phyloP scores from a whole-genome alignment of 2,329 filamentous ascomycete genomes.

The Sclerotinia glacialis region DNA sequence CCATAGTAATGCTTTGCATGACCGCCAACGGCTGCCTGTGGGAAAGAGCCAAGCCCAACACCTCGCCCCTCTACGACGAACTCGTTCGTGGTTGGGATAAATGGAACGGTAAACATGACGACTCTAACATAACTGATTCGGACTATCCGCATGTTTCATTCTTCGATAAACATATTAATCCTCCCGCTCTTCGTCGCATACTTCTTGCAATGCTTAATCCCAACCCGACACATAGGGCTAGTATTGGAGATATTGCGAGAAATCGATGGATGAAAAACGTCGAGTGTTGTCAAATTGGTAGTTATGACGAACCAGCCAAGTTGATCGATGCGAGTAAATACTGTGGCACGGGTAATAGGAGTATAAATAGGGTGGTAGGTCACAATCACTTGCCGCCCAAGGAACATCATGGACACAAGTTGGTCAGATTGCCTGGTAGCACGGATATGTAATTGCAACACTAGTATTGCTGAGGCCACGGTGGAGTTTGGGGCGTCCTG shows the following conservation, averaged over 20 bases:
- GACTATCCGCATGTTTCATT: constrained; percentile 64
- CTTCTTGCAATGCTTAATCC: constrained; percentile 82
- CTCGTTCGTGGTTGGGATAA: constrained; percentile 67
- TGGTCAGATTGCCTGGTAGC: constrained; percentile 35
- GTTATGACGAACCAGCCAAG: constrained; percentile 59
- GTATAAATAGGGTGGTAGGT: constrained; percentile 43
- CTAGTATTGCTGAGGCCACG: not conserved
- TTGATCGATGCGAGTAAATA: constrained; percentile 58
- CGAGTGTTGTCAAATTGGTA: constrained; percentile 75
- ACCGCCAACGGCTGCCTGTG: constrained; percentile 71
- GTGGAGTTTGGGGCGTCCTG: not conserved
- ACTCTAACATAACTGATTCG: constrained; percentile 51
- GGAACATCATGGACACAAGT: constrained; percentile 31
- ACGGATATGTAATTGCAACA: constrained; percentile 30
- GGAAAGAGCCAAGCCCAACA: constrained; percentile 59
- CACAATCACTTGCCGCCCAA: constrained; percentile 38
- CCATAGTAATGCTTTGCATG: constrained; percentile 77
- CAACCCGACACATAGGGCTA: constrained; percentile 66
- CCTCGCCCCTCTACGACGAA: constrained; percentile 56
- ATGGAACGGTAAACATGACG: constrained; percentile 56
- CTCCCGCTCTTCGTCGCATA: constrained; percentile 66
- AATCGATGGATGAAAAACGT: constrained; percentile 71
- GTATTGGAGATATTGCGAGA: constrained; percentile 64
- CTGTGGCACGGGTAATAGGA: constrained; percentile 41
- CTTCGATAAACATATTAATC: constrained; percentile 64